Evolutionary conservation across 2,329 filamentous ascomycete species (phyloP), one percentile per base, ranked within the genome.

Genomic region (Dendrostoma leiphaemia): DNA sequence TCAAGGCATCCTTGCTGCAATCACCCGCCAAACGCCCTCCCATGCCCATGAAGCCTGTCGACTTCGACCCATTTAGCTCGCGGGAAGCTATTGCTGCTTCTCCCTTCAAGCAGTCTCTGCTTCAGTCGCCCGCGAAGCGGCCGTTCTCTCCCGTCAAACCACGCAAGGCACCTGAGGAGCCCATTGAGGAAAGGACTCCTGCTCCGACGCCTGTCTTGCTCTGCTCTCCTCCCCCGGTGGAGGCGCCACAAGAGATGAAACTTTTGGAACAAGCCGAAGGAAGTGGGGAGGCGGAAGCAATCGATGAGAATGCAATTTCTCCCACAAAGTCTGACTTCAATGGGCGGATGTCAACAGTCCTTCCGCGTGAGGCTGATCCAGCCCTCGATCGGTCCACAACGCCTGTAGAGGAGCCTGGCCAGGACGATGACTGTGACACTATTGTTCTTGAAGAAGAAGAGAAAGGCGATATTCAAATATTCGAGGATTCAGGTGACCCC

Each of bases 1-100:
- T 71, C 61, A 78, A 74, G 59, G 59, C 61, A 2, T 69, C 70
- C 1, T 63, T 79, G 4, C 63, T 81, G 3, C 73, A 75, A 49
- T 81, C 80, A 4, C 77, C 78, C 1, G 79, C 79, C 15, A 82
- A 81, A 65, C 70, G 78, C 41, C 71, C 75, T 2, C 71, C 74
- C 38, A 76, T 75, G 3, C 73, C 74, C 6, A 67, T 74, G 54
- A 75, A 77, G 62, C 62, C 68, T 13, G 56, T 73, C 9, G 66
- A 63, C 28, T 57, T 69, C 23, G 59, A 59, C 23, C 59, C 61
- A 31, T 63, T 61, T 17, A 61, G 60, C 21, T 66, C 60, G 21
- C 55, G 66, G 48, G 37, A 55, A 48, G 9, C 68, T 26, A 58
- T 68, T 31, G 59, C 59, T n/a, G 61, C 69, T 21, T 74, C 74